These are phyloP conservation scores for Arthrobotrys megalospora DNA, from an alignment of 2,329 filamentous ascomycete species.

Conservation along the genomic window DNA sequence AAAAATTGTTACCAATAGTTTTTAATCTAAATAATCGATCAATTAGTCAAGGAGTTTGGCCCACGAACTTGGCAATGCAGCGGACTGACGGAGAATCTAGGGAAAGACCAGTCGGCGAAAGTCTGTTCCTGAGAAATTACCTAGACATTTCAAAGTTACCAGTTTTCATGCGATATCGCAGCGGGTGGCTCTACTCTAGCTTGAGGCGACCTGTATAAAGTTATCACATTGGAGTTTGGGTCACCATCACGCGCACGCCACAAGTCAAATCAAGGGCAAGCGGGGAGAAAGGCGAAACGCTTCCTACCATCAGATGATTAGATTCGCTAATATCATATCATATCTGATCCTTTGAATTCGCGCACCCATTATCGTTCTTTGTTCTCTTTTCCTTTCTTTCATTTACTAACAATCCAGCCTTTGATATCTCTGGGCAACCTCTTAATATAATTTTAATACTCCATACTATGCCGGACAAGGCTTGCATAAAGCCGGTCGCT, in stretches of 20 bases:
- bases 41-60: slow-evolving; percentile 31
- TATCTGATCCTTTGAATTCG: slow-evolving; percentile 46
- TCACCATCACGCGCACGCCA: slow-evolving; percentile 49
- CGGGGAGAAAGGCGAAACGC: slow-evolving; percentile 23
- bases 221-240: slow-evolving; percentile 45
- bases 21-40: slow-evolving; percentile 27
- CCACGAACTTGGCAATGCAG: slow-evolving; percentile 46
- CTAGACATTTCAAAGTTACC: slow-evolving; percentile 23
- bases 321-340: slow-evolving; percentile 37
- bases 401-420: slow-evolving; percentile 5
- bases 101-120: slow-evolving; percentile 43
- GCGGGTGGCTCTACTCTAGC: slow-evolving; percentile 2
- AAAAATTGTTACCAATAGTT: slow-evolving; percentile 36
- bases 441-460: slow-evolving; percentile 28
- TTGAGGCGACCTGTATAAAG: slow-evolving; percentile 47
- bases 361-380: slow-evolving; percentile 15
- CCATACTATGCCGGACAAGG: slow-evolving; percentile 30
- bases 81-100: slow-evolving; percentile 42
- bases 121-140: slow-evolving; percentile 29
- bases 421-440: slow-evolving; percentile 24
- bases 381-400: slow-evolving; percentile 17
- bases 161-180: slow-evolving; percentile 45
- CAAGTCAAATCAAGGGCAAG: slow-evolving; percentile 26
- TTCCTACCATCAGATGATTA: slow-evolving; percentile 46
- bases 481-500: slow-evolving; percentile 36